Conservation (phyloP, 108 stramenopile genomes). For the Fistulifera pelliculosa region DNA sequence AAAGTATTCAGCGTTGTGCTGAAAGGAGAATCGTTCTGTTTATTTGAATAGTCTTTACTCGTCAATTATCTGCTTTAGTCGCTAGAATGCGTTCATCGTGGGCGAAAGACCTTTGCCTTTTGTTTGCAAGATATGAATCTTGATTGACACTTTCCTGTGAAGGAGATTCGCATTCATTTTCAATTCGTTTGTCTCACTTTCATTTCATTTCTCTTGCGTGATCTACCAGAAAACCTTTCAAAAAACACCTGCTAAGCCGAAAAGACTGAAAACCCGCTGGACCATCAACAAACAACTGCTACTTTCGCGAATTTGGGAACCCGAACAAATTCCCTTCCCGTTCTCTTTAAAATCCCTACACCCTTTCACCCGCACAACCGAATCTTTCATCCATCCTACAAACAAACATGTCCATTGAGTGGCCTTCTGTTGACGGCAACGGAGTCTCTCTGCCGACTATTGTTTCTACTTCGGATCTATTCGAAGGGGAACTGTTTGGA, state of each 20-base stretch:
- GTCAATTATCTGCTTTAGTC: too few relatives aligned
- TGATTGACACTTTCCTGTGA: background rate
- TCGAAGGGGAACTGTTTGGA: conserved; percentile 67
- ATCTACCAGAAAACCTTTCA: background rate
- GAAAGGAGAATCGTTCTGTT: too few relatives aligned
- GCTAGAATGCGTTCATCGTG: too few relatives aligned
- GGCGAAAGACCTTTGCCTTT: too few relatives aligned
- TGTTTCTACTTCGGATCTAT: conserved; percentile 45
- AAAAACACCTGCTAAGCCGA: background rate
- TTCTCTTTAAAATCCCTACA: too few relatives aligned
- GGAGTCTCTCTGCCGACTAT: conserved; percentile 4
- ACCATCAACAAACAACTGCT: background rate
- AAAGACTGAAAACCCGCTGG: background rate
- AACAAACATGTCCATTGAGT: conserved; percentile 13
- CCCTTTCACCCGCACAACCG: too few relatives aligned
- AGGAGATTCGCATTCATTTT: background rate
- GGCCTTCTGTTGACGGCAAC: conserved; percentile 6
- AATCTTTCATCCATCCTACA: background rate
- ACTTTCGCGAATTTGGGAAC: background rate
- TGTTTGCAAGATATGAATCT: too few relatives aligned
- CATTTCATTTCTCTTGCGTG: background rate
- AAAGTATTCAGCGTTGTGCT: too few relatives aligned
- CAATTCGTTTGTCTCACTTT: background rate
- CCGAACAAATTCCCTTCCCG: too few relatives aligned
- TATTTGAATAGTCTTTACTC: too few relatives aligned